phyloP scores from a whole-genome alignment of 2,329 filamentous ascomycete species.

The Aspergillus sp. region DNA sequence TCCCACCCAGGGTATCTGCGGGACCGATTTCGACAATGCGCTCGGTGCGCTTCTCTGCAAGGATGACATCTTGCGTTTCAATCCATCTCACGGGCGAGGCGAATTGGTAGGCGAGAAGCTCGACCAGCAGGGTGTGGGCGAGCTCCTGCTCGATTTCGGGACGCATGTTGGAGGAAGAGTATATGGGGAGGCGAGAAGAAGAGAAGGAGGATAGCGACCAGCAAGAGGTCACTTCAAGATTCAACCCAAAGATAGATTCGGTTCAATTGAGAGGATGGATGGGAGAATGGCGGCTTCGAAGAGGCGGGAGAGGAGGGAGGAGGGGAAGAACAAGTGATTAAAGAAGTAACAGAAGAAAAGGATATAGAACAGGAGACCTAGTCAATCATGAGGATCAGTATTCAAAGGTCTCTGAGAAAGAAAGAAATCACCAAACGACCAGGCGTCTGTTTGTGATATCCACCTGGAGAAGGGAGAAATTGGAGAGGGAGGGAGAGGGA shows the following conservation, averaged over 20 bases:
- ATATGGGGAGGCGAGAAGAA: constrained; percentile 1
- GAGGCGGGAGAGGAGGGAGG: constrained; percentile 9
- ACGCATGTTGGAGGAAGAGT: constrained; percentile 65
- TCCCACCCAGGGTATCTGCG: constrained; percentile 92
- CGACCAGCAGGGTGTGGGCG: constrained; percentile 94
- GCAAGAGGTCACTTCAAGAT: constrained; percentile 1
- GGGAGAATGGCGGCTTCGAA: too few species aligned
- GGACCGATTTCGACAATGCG: constrained; percentile 97
- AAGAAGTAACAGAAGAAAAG: constrained; percentile 2
- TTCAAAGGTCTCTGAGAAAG: not conserved
- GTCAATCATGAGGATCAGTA: not conserved
- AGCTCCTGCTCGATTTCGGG: constrained; percentile 99
- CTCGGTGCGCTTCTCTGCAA: constrained; percentile 93
- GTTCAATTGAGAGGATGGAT: too few species aligned
- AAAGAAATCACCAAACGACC: not conserved
- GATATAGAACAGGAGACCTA: constrained; percentile 4
- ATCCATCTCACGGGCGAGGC: constrained; percentile 99
- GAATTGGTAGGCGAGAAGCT: constrained; percentile 98
- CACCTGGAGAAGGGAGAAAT: not conserved
- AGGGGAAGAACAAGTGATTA: not conserved
- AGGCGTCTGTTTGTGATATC: not conserved
- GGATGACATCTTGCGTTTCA: constrained; percentile 99
- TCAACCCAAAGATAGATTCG: not conserved
- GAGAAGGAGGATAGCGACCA: constrained; percentile 7
- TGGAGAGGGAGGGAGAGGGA: not conserved